Evolutionary conservation across 176 grass and related monocot genomes (phyloP).

Genomic region (Zizania latifolia): DNA sequence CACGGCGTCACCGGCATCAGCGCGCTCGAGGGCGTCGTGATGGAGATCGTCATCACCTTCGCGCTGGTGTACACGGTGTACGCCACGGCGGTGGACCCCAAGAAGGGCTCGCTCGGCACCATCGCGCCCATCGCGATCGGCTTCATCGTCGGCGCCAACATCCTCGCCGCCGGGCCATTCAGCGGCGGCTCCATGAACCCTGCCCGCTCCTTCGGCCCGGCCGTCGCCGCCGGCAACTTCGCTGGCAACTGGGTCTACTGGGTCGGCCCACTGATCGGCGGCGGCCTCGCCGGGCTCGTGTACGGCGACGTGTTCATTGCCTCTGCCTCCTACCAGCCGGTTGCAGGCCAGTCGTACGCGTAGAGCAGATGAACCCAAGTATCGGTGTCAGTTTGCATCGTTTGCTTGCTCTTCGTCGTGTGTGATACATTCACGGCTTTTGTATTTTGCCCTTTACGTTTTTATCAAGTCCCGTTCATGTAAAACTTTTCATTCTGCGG

Average conservation of each 20-base stretch:
- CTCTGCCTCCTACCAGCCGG: conserved; percentile 50
- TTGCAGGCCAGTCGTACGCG: conserved; percentile 53
- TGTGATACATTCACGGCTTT: background rate
- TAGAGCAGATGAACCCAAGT: background rate
- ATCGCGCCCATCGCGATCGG: conserved; percentile 90
- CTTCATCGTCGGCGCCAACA: conserved; percentile 97
- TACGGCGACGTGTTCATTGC: conserved; percentile 86
- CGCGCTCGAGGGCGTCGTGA: conserved; percentile 75
- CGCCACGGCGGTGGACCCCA: conserved; percentile 88
- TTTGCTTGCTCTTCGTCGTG: conserved; percentile 18
- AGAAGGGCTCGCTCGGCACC: conserved; percentile 85
- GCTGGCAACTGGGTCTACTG: conserved; percentile 91
- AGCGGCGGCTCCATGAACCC: conserved; percentile 99
- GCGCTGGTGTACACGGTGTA: conserved; percentile 96
- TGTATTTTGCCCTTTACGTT: background rate
- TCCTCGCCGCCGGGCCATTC: conserved; percentile 83
- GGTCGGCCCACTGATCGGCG: conserved; percentile 85
- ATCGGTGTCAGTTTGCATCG: background rate
- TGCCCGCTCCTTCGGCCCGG: conserved; percentile 80
- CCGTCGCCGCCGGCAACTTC: conserved; percentile 74
- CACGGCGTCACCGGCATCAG: conserved; percentile 62
- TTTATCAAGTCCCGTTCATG: background rate
- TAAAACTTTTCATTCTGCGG: background rate
- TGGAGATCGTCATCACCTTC: conserved; percentile 89
- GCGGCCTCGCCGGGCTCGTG: conserved; percentile 67